Conservation (phyloP, 1,284 basidiomycete genomes). For the Earliella scabrosa region DNA sequence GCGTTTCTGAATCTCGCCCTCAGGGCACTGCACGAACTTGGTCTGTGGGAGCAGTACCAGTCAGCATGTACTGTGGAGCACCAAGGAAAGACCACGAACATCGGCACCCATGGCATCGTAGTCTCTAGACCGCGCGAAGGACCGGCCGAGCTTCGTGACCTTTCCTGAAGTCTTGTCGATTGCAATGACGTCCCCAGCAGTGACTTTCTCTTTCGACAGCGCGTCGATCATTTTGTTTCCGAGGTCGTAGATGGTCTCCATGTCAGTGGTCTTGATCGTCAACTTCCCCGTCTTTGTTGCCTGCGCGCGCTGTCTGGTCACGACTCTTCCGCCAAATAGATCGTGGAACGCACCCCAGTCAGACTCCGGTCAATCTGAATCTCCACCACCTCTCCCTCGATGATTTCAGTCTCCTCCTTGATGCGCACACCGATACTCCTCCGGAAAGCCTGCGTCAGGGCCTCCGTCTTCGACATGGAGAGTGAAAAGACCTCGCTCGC, state of each 20-base stretch:
- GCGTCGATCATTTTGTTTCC: conserved; percentile 99
- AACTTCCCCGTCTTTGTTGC: conserved; percentile 98
- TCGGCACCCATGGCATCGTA: conserved; percentile 99
- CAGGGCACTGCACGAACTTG: conserved; percentile 97
- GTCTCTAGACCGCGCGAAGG: conserved; percentile 94
- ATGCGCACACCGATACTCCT: conserved; percentile 96
- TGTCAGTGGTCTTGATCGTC: conserved; percentile 98
- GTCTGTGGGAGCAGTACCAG: conserved; percentile 58
- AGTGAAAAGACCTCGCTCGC: conserved; percentile 98
- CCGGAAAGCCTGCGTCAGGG: conserved; percentile 94
- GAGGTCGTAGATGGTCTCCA: conserved; percentile 99
- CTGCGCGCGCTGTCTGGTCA: conserved; percentile 42
- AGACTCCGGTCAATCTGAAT: conserved; percentile 98
- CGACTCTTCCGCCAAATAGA: neutral
- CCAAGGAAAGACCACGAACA: conserved; percentile 55
- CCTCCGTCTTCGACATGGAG: conserved; percentile 98
- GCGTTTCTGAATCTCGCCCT: conserved; percentile 96
- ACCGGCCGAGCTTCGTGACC: conserved; percentile 94
- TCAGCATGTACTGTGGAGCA: neutral
- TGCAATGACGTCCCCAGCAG: conserved; percentile 94
- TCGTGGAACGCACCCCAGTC: conserved; percentile 76
- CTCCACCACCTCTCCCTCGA: conserved; percentile 98
- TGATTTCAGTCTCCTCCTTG: conserved; percentile 96
- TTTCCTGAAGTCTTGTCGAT: conserved; percentile 99
- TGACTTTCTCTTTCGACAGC: conserved; percentile 94